Percentiles rank a stretch among this genome's conserved stretches.
phyloP scores from a whole-genome alignment of 768 basidiomycete species.

The Phanerochaete sordida region DNA sequence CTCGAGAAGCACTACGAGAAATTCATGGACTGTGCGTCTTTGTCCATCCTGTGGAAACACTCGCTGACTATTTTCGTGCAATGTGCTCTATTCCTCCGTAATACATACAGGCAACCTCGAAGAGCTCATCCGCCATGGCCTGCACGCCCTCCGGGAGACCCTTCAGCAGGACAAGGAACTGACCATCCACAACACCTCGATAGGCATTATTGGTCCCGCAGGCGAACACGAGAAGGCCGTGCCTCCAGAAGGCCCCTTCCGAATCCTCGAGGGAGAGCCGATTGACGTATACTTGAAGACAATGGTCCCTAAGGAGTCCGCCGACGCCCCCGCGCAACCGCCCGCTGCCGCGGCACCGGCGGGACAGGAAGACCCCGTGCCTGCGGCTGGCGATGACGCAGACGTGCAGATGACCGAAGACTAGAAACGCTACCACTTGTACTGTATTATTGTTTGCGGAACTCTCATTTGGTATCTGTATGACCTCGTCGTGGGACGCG shows the following conservation, averaged over 20 bases:
- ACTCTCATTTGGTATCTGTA: not conserved
- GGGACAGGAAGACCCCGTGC: slow-evolving; percentile 35
- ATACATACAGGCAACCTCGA: slow-evolving; percentile 65
- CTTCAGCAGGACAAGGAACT: slow-evolving; percentile 98
- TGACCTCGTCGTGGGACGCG: not conserved
- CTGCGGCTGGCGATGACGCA: slow-evolving; percentile 48
- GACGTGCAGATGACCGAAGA: slow-evolving; percentile 86
- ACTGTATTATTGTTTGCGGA: slow-evolving; percentile 3
- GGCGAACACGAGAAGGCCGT: slow-evolving; percentile 53
- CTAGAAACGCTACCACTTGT: not conserved
- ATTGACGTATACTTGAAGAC: slow-evolving; percentile 72
- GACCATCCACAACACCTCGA: slow-evolving; percentile 88
- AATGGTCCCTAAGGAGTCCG: slow-evolving; percentile 70
- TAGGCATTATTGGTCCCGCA: slow-evolving; percentile 84
- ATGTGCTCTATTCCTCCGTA: not conserved
- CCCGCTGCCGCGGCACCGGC: slow-evolving; percentile 36
- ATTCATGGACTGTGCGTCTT: slow-evolving; percentile 76
- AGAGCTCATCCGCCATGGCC: slow-evolving; percentile 87
- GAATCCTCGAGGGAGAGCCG: slow-evolving; percentile 81
- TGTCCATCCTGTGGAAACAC: not conserved
- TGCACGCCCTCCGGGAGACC: slow-evolving; percentile 93
- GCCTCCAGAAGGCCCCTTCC: slow-evolving; percentile 62
- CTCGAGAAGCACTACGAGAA: slow-evolving; percentile 90
- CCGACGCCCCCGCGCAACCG: slow-evolving; percentile 32
- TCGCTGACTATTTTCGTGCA: not conserved